These are phyloP conservation scores for Marasmius sp. DNA, from an alignment of 1,284 basidiomycete genomes.

Conservation along the genomic window DNA sequence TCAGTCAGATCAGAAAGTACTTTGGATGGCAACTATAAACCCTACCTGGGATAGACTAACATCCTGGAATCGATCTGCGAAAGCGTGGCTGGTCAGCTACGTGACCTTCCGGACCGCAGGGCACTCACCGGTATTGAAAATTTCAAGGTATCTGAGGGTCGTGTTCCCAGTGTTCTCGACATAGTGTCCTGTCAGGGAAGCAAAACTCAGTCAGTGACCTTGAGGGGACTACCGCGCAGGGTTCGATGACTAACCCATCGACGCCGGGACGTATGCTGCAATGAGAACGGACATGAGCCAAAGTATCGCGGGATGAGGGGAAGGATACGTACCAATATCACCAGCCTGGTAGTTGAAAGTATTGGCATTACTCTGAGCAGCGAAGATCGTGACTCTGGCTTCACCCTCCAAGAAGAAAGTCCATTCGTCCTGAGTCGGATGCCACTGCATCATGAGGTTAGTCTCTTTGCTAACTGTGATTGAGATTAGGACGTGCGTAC, in stretches of 20 bases:
- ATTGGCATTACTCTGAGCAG: constrained; percentile 55
- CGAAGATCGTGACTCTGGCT: constrained; percentile 65
- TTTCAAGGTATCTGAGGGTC: constrained; percentile 62
- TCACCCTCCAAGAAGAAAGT: constrained; percentile 57
- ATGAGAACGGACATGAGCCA: constrained; percentile 7
- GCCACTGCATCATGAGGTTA: constrained; percentile 49
- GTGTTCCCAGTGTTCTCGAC: constrained; percentile 72
- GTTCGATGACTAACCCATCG: constrained; percentile 39
- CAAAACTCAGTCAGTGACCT: neutral
- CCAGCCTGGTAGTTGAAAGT: constrained; percentile 72
- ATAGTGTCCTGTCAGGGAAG: constrained; percentile 49
- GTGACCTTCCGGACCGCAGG: neutral
- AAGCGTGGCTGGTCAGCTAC: neutral
- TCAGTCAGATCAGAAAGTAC: neutral
- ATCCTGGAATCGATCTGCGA: constrained; percentile 56
- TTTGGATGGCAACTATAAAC: neutral
- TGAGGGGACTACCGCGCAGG: neutral
- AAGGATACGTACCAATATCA: constrained; percentile 51
- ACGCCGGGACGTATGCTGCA: constrained; percentile 55
- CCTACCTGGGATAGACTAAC: constrained; percentile 59
- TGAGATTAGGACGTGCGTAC: constrained; percentile 23
- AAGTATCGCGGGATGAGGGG: neutral
- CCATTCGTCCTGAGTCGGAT: constrained; percentile 72
- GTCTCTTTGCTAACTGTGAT: neutral
- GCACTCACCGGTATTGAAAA: constrained; percentile 54